A percentile compares a stretch with the other conserved stretches of the same genome.
Evolutionary conservation across 2,329 filamentous ascomycete genomes (phyloP).

Genomic region (Dactylellina sp.): DNA sequence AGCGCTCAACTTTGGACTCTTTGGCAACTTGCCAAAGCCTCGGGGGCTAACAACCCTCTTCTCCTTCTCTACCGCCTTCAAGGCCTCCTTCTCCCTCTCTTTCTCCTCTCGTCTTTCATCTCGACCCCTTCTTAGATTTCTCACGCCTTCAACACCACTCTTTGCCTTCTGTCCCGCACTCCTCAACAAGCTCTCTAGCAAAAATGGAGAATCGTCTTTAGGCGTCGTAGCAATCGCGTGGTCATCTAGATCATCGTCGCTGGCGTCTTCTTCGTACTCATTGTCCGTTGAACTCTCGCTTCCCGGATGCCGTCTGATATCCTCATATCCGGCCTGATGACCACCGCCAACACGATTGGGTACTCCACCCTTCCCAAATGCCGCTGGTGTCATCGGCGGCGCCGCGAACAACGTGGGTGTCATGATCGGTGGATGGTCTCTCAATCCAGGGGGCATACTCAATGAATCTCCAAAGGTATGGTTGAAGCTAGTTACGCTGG

Average conservation of each 20-base stretch:
- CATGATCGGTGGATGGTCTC: constrained; percentile 59
- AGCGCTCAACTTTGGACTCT: constrained; percentile 61
- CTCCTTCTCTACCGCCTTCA: constrained; percentile 74
- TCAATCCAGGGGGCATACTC: constrained; percentile 56
- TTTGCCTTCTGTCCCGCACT: constrained; percentile 57
- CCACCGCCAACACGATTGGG: constrained; percentile 30
- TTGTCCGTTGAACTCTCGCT: constrained; percentile 56
- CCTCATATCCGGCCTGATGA: constrained; percentile 20
- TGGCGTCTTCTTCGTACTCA: constrained; percentile 52
- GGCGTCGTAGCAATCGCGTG: constrained; percentile 44
- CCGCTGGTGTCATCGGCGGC: constrained; percentile 57
- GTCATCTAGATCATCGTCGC: constrained; percentile 52
- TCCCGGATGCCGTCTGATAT: constrained; percentile 25
- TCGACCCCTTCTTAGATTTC: constrained; percentile 68
- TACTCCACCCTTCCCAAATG: constrained; percentile 44
- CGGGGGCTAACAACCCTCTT: constrained; percentile 70
- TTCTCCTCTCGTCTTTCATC: constrained; percentile 70
- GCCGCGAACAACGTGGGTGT: constrained; percentile 61
- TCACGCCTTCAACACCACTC: constrained; percentile 47
- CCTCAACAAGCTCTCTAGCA: constrained; percentile 51
- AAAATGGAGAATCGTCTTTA: constrained; percentile 52
- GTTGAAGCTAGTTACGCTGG: constrained; percentile 61
- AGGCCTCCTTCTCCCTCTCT: constrained; percentile 73
- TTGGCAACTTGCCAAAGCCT: constrained; percentile 53
- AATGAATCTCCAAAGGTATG: constrained; percentile 60